phyloP scores from a whole-genome alignment of 441 rosid species.

The Croton laevigatus region DNA sequence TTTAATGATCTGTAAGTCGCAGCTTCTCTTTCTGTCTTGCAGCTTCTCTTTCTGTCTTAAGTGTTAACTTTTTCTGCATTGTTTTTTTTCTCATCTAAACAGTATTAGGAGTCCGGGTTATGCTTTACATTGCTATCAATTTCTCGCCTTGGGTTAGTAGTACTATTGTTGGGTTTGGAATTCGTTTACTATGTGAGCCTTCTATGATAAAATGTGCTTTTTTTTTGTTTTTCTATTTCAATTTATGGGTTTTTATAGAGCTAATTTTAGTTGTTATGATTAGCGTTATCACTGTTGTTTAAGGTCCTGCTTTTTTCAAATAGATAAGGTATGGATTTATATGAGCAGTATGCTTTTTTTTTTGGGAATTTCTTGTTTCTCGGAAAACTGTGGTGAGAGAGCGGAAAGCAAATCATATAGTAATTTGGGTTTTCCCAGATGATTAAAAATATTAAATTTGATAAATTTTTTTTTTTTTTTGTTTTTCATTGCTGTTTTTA shows the following conservation, averaged over 20 bases:
- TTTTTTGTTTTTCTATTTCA: not conserved
- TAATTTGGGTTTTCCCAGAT: not conserved
- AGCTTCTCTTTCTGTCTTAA: too few relatives aligned
- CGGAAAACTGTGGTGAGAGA: constrained; percentile 8
- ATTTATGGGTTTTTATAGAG: not conserved
- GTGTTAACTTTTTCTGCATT: constrained; percentile 2
- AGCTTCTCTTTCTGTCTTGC: constrained; percentile 21
- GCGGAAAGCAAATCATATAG: not conserved
- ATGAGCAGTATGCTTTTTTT: not conserved
- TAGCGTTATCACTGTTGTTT: not conserved
- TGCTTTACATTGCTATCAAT: not conserved
- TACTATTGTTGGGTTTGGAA: not conserved
- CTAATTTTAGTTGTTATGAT: constrained; percentile 4
- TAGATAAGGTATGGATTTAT: not conserved
- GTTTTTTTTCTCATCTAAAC: not conserved
- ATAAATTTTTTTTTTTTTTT: not conserved
- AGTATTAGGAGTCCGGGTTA: constrained; percentile 10
- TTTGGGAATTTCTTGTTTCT: constrained; percentile 12
- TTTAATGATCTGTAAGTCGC: constrained; percentile 30
- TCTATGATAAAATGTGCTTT: constrained; percentile 1
- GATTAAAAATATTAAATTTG: not conserved
- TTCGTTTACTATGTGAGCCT: not conserved
- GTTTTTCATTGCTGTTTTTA: not conserved
- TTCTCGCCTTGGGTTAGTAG: not conserved
- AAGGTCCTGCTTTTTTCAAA: not conserved